Evolutionary conservation across 371 early-diverging fungal species (phyloP), one percentile per base, ranked within the genome.

Genomic region (Basidiobolus meristosporus): DNA sequence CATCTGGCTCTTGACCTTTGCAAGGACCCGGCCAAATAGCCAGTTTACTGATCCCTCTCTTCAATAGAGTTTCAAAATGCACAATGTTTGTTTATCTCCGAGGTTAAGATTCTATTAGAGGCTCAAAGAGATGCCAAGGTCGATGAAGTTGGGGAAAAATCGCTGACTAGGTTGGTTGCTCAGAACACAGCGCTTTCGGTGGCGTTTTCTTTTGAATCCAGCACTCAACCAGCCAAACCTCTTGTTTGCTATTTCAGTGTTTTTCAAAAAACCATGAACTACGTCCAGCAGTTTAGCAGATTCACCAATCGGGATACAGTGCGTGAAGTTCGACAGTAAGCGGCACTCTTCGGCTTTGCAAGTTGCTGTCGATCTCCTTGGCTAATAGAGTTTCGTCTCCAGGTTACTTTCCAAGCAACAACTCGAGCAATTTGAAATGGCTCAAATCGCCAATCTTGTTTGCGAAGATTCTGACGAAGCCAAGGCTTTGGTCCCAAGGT

Each of bases 391-490:
- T n/a, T 40, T 12, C 30, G 6, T 9, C 31, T 11, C 1, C 11
- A 21, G n/a, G n/a, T n/a, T n/a, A n/a, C n/a, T n/a, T n/a, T n/a
- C n/a, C n/a, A n/a, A n/a, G n/a, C n/a, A n/a, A 19, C 34, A 70
- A 3, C 46, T 86, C 51, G 67, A 77, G 31, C 72, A 75, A 29
- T 90, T 83, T 40, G 90, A 90, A 52, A 58, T 77, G 14, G 84
- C 89, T 17, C 89, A 90, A 48, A 62, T 90, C 31, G 86, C 82
- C 19, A 90, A 90, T 54, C 61, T 90, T 39, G 74, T 82, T 53
- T 83, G 84, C 55, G 84, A 80, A 44, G 81, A 86, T 37, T 72
- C 75, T 21, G 87, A 86, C 38, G 90, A 90, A 58, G 85, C 84
- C 0, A 82, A 78, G 45, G 63, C 77, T 9, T 59, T 83, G 32